Evolutionary conservation across 768 basidiomycete species (phyloP), one percentile per base, ranked within the genome.

Genomic region (Russula brevipes): DNA sequence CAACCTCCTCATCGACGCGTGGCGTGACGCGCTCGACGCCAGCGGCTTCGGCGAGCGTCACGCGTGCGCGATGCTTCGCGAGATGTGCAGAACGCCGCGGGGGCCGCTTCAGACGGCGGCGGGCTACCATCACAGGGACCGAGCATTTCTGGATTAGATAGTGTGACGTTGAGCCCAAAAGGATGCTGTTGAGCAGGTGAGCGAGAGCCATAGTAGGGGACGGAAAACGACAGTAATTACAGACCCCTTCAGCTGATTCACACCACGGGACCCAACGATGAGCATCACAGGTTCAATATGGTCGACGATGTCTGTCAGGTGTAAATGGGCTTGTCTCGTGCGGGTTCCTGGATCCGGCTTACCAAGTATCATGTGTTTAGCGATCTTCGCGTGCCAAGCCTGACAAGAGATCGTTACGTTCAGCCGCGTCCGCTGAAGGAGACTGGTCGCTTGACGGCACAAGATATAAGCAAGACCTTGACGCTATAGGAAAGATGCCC

Each of bases 361-460:
- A 86, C 88, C 88, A 19, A 96, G 77, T 30, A 96, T 76, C 87
- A 95, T 94, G 70, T 94, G 92, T 30, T 92, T 77, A 1, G 88
- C 81, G 71, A 95, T 95, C 79, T 96, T 97, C n/a, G 95, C 93
- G 68, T 98, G 95, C 84, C 95, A 90, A 35, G 95, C 94, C 75
- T 98, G 94, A 73, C 96, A 98, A 4, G 85, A 80, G 44, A 98
- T 84, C 0, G 85, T 86, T 35, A 97, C 90, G 65, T 98, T 86
- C 60, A 98, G 78, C 61, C 81, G 83, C 0, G 97, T 99, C 30
- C 97, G 87, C 74, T 97, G 94, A 42, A 99, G 80, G 16, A 98
- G 81, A 12, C 88, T 82, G 1, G 90, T 95, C 4, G 87, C 92
- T 75, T 97, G 95, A 36, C 94, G 87, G 56, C 88, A 82, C 41